These are phyloP conservation scores for Fusarium equiseti DNA, from an alignment of 2,329 filamentous ascomycete genomes.

Conservation along the genomic window DNA sequence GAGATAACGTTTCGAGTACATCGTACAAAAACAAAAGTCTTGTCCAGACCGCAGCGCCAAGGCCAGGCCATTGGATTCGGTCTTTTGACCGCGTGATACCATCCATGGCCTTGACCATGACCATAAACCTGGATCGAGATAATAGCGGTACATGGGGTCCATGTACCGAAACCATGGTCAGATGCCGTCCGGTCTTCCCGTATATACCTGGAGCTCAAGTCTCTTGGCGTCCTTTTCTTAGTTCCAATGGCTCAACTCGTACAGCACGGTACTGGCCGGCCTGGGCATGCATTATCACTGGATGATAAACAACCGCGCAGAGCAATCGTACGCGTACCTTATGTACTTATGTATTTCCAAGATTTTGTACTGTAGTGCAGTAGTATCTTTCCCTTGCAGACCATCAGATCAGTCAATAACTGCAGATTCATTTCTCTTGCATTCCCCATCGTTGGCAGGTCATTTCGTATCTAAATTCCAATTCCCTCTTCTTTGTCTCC, in stretches of 20 bases:
- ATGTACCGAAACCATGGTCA: slow-evolving; percentile 10
- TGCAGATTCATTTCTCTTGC: slow-evolving; percentile 25
- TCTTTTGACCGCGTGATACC: slow-evolving; percentile 23
- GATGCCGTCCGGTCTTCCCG: slow-evolving; percentile 8
- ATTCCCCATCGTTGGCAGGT: slow-evolving; percentile 21
- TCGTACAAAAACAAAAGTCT: slow-evolving; percentile 5
- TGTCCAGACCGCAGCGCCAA: slow-evolving; percentile 26
- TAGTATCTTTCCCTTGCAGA: not conserved
- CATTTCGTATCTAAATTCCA: slow-evolving; percentile 23
- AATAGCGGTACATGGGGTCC: not conserved
- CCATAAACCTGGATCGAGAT: not conserved
- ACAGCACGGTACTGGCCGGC: slow-evolving; percentile 6
- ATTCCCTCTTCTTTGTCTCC: slow-evolving; percentile 11
- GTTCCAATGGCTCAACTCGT: slow-evolving; percentile 13
- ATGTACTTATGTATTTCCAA: slow-evolving; percentile 12
- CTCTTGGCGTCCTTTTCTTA: slow-evolving; percentile 11
- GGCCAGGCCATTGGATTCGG: slow-evolving; percentile 18
- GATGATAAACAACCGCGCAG: slow-evolving; percentile 21
- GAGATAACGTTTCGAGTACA: not conserved
- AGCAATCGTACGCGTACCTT: slow-evolving; percentile 19
- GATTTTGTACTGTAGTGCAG: not conserved
- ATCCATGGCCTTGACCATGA: slow-evolving; percentile 1
- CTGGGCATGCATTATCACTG: slow-evolving; percentile 23
- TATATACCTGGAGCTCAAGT: slow-evolving; percentile 17
- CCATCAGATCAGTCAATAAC: not conserved